Percentiles rank a stretch among this genome's conserved stretches.
Evolutionary conservation across 2,329 filamentous ascomycete species (phyloP).

Genomic region (Neocatenulostroma microsporum): DNA sequence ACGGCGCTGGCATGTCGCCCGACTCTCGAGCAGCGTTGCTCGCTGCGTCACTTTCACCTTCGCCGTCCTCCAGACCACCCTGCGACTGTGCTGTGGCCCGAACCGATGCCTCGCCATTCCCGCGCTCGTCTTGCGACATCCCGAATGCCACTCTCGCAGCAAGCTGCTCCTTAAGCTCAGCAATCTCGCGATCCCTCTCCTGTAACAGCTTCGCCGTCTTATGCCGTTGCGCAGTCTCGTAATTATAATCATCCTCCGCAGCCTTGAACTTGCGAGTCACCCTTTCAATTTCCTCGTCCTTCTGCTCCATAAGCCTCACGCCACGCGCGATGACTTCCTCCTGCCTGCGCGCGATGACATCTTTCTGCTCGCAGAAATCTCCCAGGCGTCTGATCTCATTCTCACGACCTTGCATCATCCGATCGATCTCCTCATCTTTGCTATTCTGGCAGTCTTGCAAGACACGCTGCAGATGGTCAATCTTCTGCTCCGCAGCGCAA

Average conservation of each 20-base stretch:
- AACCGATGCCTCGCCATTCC: no score
- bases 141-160: no score
- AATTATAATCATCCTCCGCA: slow-evolving; percentile 11
- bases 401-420: slow-evolving; percentile 10
- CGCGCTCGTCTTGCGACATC: no score
- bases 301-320: slow-evolving; percentile 15
- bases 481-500: not conserved
- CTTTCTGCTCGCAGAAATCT: slow-evolving; percentile 21
- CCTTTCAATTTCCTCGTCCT: slow-evolving; percentile 17
- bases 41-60: no score
- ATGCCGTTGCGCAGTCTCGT: slow-evolving; percentile 11
- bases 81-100: no score
- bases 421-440: slow-evolving; percentile 13
- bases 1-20: not conserved
- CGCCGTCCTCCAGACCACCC: no score
- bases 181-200: slow-evolving; percentile 8
- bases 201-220: slow-evolving; percentile 13
- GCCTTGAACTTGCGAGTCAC: slow-evolving; percentile 11
- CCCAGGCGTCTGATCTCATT: slow-evolving; percentile 14
- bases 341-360: slow-evolving; percentile 18
- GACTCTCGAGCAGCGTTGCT: no score
- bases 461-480: slow-evolving; percentile 3
- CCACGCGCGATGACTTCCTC: slow-evolving; percentile 20
- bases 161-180: no score
- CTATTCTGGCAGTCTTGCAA: not conserved